Percentiles rank a stretch among this genome's conserved stretches.
These are phyloP conservation scores for Chlamydomonas sp. DNA, from an alignment of 139 green algal genomes.

Conservation along the genomic window DNA sequence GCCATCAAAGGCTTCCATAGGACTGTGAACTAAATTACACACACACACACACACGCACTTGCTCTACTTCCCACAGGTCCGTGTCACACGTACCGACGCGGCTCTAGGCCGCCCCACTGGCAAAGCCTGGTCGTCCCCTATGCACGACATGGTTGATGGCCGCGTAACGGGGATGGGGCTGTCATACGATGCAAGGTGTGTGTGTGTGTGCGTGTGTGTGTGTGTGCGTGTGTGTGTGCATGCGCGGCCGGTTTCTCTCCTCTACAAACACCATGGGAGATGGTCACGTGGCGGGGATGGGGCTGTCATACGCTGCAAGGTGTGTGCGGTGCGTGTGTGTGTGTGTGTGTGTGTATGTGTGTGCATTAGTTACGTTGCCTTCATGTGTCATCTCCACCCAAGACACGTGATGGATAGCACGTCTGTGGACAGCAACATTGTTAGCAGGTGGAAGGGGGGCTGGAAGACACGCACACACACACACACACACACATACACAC, in stretches of 20 bases:
- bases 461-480: not conserved
- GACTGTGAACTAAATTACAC: no score
- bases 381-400: conserved; percentile 44
- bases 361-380: not conserved
- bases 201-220: not conserved
- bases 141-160: conserved; percentile 52
- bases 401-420: not conserved
- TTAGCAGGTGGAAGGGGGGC: no score
- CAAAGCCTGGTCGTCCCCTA: conserved; percentile 29
- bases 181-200: conserved; percentile 55
- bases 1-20: no score
- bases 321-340: conserved; percentile 14
- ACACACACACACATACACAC: no score
- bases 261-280: conserved; percentile 45
- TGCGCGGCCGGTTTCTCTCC: not conserved
- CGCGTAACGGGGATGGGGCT: conserved; percentile 35
- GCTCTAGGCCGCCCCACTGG: no score
- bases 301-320: conserved; percentile 54
- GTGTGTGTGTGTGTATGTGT: not conserved
- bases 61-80: not conserved
- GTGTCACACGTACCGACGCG: no score
- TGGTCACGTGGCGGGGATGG: conserved; percentile 38
- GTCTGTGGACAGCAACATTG: not conserved
- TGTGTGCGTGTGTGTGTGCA: not conserved
- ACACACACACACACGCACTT: not conserved